A percentile compares a stretch with the other conserved stretches of the same genome.
phyloP scores from a whole-genome alignment of 2,329 filamentous ascomycete genomes.

The Fusarium musae region DNA sequence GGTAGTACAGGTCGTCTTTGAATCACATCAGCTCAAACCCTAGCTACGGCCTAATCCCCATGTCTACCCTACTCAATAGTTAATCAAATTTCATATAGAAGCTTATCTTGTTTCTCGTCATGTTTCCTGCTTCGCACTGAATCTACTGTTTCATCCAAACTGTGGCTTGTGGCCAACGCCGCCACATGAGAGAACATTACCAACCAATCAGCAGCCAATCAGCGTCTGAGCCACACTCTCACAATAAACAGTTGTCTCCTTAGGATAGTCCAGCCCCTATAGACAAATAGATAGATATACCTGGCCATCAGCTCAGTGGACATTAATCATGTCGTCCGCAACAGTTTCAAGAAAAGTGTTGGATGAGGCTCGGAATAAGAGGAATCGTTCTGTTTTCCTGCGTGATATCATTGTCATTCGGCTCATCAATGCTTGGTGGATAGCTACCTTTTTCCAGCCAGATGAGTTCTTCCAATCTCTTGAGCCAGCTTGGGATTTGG shows the following conservation, averaged over 20 bases:
- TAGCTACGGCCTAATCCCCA: background rate
- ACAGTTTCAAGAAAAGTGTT: constrained; percentile 6
- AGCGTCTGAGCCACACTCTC: constrained; percentile 4
- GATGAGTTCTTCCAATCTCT: constrained; percentile 98
- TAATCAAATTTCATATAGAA: background rate
- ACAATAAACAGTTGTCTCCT: constrained; percentile 8
- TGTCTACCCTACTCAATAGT: background rate
- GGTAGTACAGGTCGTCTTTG: background rate
- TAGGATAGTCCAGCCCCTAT: constrained; percentile 13
- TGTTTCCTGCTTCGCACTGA: background rate
- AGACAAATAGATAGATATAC: background rate
- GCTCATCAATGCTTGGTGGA: constrained; percentile 79
- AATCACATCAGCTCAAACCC: background rate
- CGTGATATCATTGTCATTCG: constrained; percentile 72
- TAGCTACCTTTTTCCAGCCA: constrained; percentile 95
- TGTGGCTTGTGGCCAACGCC: background rate
- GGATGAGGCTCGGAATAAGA: constrained; percentile 35
- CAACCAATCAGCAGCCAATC: constrained; percentile 11
- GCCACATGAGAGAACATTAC: constrained; percentile 4
- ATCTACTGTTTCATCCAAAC: background rate
- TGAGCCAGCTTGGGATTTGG: constrained; percentile 91
- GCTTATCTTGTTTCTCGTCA: background rate
- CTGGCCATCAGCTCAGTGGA: background rate
- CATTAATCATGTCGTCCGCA: constrained; percentile 30
- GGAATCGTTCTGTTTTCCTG: constrained; percentile 46